Percentiles rank a stretch among this genome's conserved stretches.
phyloP scores from a whole-genome alignment of 345 rosid genomes.

The Pistacia atlantica region DNA sequence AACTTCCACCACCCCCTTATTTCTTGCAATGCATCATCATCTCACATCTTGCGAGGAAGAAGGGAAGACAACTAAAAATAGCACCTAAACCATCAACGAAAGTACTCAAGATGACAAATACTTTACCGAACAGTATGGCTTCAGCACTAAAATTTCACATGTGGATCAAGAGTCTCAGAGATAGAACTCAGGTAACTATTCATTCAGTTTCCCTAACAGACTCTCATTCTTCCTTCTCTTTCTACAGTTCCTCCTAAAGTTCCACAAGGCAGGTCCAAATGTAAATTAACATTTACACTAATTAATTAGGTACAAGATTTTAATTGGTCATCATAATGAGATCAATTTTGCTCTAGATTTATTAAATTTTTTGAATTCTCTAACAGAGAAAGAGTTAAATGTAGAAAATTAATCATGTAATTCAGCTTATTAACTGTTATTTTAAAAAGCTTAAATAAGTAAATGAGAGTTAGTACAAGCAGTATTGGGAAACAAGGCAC shows the following conservation, averaged over 20 bases:
- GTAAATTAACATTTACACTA: background rate
- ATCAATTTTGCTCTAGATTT: background rate
- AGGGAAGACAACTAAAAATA: background rate
- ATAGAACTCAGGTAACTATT: background rate
- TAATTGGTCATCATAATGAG: too few species aligned
- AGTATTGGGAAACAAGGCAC: background rate
- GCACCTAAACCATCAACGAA: background rate
- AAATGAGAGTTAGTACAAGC: background rate
- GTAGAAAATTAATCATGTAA: background rate
- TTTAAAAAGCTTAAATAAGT: background rate
- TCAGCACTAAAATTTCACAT: background rate
- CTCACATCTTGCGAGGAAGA: background rate
- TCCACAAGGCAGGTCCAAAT: background rate
- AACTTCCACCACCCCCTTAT: background rate
- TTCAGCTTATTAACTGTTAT: background rate
- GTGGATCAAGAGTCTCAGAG: background rate
- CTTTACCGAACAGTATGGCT: background rate
- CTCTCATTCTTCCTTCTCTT: background rate
- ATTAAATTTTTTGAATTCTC: background rate
- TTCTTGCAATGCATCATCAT: background rate
- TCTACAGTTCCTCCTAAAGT: background rate
- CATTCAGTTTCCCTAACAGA: background rate
- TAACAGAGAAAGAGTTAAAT: background rate
- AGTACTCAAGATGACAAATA: background rate
- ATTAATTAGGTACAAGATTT: background rate